Base-by-base conservation (phyloP, 768 basidiomycete species). In the Mycena galopus region DNA sequence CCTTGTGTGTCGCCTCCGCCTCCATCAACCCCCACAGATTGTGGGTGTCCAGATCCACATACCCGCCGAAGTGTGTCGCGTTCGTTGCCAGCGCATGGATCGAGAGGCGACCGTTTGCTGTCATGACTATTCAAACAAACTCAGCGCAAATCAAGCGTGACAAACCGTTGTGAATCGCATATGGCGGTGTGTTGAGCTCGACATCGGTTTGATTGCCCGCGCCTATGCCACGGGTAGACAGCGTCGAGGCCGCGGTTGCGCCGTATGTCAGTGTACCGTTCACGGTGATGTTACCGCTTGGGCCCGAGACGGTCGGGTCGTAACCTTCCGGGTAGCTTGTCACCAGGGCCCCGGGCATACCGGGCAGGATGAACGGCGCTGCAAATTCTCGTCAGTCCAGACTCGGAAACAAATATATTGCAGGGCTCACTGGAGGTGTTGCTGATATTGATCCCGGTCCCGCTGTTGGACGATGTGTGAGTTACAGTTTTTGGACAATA, bases 291-390 rank as follows among this genome's bases (percentile, higher is more conserved):
- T 94, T 94, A 7, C 93, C 93, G 72, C 92, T 93, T 0, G 89
- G 88, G 21, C 92, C 93, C 76, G 85, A 93, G 16, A 88, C 76
- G 0, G 88, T 86, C 25, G 86, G 75, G 75, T 94, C 87, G 77
- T 94, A 94, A 47, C 92, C 93, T 83, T 94, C 93, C 30, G 93
- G 93, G 75, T 91, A 94, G 21, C 84, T 88, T 64, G 84, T 81
- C 35, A 92, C 82, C 16, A 81, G 81, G 69, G 86, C 87, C 16
- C 88, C 90, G 0, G 89, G 87, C 19, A 83, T 82, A 21, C 91
- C 90, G 32, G 91, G 90, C 33, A 93, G 86, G 59, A 88, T 74
- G 79, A 91, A 87, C 3, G 91, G 88, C 7, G 44, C 74, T 75
- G n/a, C 0, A 47, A 37, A 27, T 47, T n/a, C 21, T 8, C 44